phyloP scores from a whole-genome alignment of 306 rosid species.

The barrel medic (Medicago truncatula) region MtrunA17r5.0-ANR NC_053043.1:6179501-6180000 shows the following conservation, averaged over 20 bases:
- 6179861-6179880: conserved; percentile 12
- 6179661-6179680: conserved; percentile 83
- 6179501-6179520: conserved; percentile 5
- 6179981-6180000: conserved; percentile 95
- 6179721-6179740: conserved; percentile 10
- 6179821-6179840: not conserved
- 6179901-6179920: conserved; percentile 1
- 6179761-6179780: conserved; percentile 9
- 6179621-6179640: conserved; percentile 84
- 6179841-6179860: not conserved
- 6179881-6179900: conserved; percentile 3
- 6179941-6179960: conserved; percentile 99
- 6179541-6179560: conserved; percentile 93
- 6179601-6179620: conserved; percentile 83
- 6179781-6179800: conserved; percentile 10
- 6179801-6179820: conserved; percentile 6
- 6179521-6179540: conserved; percentile 71
- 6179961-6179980: conserved; percentile 94
- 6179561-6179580: conserved; percentile 79
- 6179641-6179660: conserved; percentile 90
- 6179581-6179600: conserved; percentile 86
- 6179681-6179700: conserved; percentile 37
- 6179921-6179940: conserved; percentile 87
- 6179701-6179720: conserved; percentile 31
- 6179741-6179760: conserved; percentile 16